These are phyloP conservation scores for Circinella umbellata DNA, from an alignment of 371 early-diverging fungal genomes.

Conservation along the genomic window DNA sequence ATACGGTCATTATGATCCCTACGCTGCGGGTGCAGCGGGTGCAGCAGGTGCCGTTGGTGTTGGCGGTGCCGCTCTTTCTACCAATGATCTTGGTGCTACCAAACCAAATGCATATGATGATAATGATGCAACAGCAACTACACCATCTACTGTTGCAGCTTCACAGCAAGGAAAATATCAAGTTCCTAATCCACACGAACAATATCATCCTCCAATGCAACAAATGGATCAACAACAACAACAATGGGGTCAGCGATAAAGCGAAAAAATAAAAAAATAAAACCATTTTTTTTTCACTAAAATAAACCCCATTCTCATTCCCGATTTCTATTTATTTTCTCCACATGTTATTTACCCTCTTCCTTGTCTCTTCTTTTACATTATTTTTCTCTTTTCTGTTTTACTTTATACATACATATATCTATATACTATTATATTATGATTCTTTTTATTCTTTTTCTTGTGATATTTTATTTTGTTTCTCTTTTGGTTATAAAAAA, in stretches of 20 bases:
- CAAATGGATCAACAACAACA: slow-evolving; percentile 11
- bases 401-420: neutral
- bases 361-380: slow-evolving; percentile 4
- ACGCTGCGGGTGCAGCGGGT: slow-evolving; percentile 9
- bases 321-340: neutral
- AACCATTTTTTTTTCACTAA: too few relatives aligned
- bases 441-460: neutral
- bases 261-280: neutral
- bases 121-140: slow-evolving; percentile 12
- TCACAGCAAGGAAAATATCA: neutral
- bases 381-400: slow-evolving; percentile 3
- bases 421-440: neutral
- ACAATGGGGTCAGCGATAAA: slow-evolving; percentile 21
- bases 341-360: neutral
- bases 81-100: slow-evolving; percentile 14
- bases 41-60: slow-evolving; percentile 5
- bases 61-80: neutral
- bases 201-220: slow-evolving; percentile 3
- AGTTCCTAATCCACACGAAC: neutral
- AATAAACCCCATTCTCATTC: too few relatives aligned
- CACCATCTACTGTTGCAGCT: slow-evolving; percentile 1
- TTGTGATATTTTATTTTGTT: neutral
- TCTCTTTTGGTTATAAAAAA: neutral
- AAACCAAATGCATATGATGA: slow-evolving; percentile 35
- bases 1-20: slow-evolving; percentile 24